A percentile compares a stretch with the other conserved stretches of the same genome.
Conservation (phyloP, 345 rosid genomes). For the Arabidopsis suecica region DNA sequence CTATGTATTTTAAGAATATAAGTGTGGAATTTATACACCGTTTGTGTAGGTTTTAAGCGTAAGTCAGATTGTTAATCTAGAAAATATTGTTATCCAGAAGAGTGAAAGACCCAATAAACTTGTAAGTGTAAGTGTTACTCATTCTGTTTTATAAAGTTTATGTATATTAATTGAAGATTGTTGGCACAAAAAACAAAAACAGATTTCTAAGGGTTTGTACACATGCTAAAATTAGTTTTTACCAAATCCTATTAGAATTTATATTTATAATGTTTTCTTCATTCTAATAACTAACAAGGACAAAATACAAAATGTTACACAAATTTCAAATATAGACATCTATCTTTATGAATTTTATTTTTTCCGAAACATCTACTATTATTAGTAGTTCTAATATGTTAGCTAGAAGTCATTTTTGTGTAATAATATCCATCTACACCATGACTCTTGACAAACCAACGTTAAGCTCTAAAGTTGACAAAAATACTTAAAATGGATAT, state of each 20-base stretch:
- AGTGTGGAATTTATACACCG: background rate
- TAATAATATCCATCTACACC: constrained; percentile 6
- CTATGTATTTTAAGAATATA: background rate
- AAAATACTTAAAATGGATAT: background rate
- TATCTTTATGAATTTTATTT: background rate
- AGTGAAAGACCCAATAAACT: background rate
- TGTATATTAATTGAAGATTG: background rate
- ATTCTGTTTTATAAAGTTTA: background rate
- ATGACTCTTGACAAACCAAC: constrained; percentile 11
- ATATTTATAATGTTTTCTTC: background rate
- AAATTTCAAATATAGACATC: background rate
- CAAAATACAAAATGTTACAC: background rate
- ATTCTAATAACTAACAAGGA: background rate
- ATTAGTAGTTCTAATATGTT: background rate
- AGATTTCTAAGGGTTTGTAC: background rate
- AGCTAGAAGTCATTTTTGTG: background rate
- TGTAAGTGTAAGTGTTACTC: background rate
- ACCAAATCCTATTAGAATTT: background rate
- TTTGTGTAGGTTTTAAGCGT: background rate
- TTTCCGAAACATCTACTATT: background rate
- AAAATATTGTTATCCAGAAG: constrained; percentile 3
- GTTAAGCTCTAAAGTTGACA: background rate
- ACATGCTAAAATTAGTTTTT: too few relatives aligned
- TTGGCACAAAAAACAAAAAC: background rate
- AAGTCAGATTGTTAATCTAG: background rate